These are phyloP conservation scores for Eucalyptus erythrocorys DNA, from an alignment of 345 rosid genomes.

Conservation along the genomic window DNA sequence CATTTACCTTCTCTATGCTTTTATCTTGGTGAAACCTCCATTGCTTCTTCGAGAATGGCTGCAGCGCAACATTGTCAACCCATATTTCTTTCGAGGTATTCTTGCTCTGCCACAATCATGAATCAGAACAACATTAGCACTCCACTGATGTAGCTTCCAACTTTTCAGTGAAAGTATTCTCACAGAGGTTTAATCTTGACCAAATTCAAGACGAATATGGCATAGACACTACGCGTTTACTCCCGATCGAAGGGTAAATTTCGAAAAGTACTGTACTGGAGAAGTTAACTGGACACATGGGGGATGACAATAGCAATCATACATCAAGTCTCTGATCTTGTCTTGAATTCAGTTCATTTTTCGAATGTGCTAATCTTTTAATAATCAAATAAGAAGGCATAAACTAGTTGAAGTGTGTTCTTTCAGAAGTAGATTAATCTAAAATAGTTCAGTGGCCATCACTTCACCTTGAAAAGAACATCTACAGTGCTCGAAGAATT, in stretches of 20 bases:
- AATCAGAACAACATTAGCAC: not conserved
- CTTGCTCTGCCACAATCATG: slow-evolving; percentile 22
- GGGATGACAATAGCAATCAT: not conserved
- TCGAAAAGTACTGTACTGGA: not conserved
- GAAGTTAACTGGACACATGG: not conserved
- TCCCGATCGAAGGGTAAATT: not conserved
- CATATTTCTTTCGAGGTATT: slow-evolving; percentile 31
- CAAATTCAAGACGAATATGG: not conserved
- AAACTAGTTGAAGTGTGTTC: not conserved
- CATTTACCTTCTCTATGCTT: slow-evolving; percentile 39
- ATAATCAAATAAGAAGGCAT: not conserved
- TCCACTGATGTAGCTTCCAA: not conserved
- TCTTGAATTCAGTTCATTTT: not conserved
- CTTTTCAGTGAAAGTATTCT: not conserved
- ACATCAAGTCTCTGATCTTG: not conserved
- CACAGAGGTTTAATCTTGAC: not conserved
- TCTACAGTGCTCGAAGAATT: slow-evolving; percentile 34
- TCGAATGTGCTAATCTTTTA: not conserved
- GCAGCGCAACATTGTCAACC: slow-evolving; percentile 42
- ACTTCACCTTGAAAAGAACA: slow-evolving; percentile 40
- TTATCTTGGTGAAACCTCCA: slow-evolving; percentile 62
- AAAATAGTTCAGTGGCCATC: not conserved
- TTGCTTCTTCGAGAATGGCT: slow-evolving; percentile 45
- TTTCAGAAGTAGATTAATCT: not conserved
- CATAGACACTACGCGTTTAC: not conserved